These are phyloP conservation scores for Dipodascopsis uninucleata DNA, from an alignment of 805 yeast genomes.

Conservation along the genomic window DNA sequence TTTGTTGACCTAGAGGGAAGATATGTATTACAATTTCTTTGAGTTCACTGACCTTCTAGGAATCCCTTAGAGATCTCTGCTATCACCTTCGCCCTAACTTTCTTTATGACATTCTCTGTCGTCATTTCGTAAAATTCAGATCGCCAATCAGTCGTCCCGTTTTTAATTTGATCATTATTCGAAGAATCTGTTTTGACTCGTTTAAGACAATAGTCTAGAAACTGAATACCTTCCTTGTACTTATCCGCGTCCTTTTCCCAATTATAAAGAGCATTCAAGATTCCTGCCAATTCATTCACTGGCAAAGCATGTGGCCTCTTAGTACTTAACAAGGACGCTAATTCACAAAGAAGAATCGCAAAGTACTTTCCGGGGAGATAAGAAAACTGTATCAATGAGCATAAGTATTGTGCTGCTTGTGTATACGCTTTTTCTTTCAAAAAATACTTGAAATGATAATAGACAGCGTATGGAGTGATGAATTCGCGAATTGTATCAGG, in stretches of 20 bases:
- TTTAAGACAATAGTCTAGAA: slow-evolving; percentile 28
- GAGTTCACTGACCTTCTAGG: slow-evolving; percentile 21
- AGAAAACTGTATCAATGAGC: slow-evolving; percentile 32
- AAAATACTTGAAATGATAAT: slow-evolving; percentile 22
- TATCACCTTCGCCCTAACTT: slow-evolving; percentile 25
- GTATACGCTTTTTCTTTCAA: slow-evolving; percentile 8
- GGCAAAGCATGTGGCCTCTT: slow-evolving; percentile 20
- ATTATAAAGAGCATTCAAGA: slow-evolving; percentile 28
- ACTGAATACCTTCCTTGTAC: slow-evolving; percentile 14
- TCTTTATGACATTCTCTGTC: slow-evolving; percentile 20
- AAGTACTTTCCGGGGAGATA: slow-evolving; percentile 27
- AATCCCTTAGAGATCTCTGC: slow-evolving; percentile 30
- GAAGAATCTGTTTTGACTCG: no score
- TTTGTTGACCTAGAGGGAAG: no score
- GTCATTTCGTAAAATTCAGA: slow-evolving; percentile 6
- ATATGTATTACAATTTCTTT: no score
- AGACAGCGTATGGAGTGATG: slow-evolving; percentile 36
- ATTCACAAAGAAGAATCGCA: slow-evolving; percentile 16
- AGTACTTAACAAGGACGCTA: slow-evolving; percentile 11
- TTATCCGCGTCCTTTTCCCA: slow-evolving; percentile 25
- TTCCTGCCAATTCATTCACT: slow-evolving; percentile 16
- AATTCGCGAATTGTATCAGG: slow-evolving; percentile 31
- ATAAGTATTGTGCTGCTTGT: slow-evolving; percentile 28
- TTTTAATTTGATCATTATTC: no score
- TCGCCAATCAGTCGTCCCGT: slow-evolving; percentile 29